Base-by-base conservation (phyloP, 2,329 filamentous ascomycete genomes). In the Aspergillus flavus region DNA sequence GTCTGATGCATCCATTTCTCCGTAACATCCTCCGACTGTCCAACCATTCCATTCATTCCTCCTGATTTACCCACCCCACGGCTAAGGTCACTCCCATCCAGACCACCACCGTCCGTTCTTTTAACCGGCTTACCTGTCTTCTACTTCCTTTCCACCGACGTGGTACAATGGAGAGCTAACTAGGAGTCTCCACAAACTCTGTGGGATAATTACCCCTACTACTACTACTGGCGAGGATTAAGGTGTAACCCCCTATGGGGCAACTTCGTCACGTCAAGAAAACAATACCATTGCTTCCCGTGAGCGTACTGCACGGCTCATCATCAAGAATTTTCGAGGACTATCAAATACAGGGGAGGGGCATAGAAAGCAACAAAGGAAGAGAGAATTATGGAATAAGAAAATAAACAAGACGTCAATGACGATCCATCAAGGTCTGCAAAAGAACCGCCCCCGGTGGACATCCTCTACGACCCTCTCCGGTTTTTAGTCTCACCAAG, bases 331-430 rank as follows among this genome's bases (percentile, higher is more conserved):
- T 55, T 60, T 46, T 50, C 30, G 53, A 54, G n/a, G 28, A 39
- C 39, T 61, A 61, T 61, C 58, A 61, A 56, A 61, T 55, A 55
- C 52, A 55, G 32, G 32, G 52, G 30, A 26, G 7, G 30, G 32
- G 23, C 21, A 55, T 39, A 26, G 52, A 39, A 36, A 19, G 12
- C 23, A 23, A 55, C 19, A 36, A 36, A 36, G 14, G 14, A 53
- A 7, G n/a, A 55, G 16, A 39, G n/a, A 55, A 41, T 10, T 7
- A 39, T 21, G 21, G 30, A 55, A 23, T n/a, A 26, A 26, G 12
- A 55, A 39, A 39, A 32, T n/a, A 6, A 9, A 52, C 21, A 34
- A 34, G 23, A 10, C 46, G 28, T 32, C 28, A 52, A 52, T 48
- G 45, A 26, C 45, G 45, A 48, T 48, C 21, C 48, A 39, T 55